These are phyloP conservation scores for Acanthamoeba sp. DNA, from an alignment of 208 protist genomes.

Conservation along the genomic window DNA sequence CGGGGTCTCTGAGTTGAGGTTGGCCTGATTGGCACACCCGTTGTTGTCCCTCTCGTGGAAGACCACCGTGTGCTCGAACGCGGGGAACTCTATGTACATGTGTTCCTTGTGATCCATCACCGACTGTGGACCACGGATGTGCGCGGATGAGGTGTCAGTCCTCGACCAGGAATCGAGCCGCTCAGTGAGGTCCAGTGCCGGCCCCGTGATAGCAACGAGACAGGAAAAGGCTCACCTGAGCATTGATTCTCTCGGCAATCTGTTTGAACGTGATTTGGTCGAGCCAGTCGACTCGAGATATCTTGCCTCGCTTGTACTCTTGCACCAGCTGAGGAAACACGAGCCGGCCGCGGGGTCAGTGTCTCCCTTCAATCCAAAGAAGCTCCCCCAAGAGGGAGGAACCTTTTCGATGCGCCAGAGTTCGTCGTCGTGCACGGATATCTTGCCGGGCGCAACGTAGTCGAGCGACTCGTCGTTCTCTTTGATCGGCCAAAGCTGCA, in stretches of 20 bases:
- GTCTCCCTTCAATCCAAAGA: too few species aligned
- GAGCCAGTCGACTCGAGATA: slow-evolving; percentile 82
- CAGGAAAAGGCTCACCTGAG: not conserved
- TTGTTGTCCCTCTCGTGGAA: slow-evolving; percentile 76
- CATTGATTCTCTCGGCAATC: slow-evolving; percentile 79
- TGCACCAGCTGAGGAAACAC: slow-evolving; percentile 15
- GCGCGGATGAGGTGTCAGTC: too few species aligned
- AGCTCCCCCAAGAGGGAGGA: not conserved
- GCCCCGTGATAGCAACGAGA: not conserved
- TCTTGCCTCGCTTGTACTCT: slow-evolving; percentile 58
- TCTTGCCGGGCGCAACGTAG: slow-evolving; percentile 65
- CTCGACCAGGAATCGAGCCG: too few species aligned
- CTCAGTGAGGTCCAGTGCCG: slow-evolving; percentile 40
- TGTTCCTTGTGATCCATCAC: slow-evolving; percentile 30
- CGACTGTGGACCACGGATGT: not conserved
- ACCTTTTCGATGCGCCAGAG: slow-evolving; percentile 78
- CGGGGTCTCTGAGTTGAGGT: not conserved
- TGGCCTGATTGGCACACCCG: not conserved
- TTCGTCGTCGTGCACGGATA: slow-evolving; percentile 75
- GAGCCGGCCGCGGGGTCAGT: too few species aligned
- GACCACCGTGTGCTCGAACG: slow-evolving; percentile 81
- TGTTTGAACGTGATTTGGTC: slow-evolving; percentile 81
- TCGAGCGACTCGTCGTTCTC: slow-evolving; percentile 52
- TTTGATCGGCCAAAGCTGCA: slow-evolving; percentile 76
- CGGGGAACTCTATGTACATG: slow-evolving; percentile 81